Evolutionary conservation across 768 basidiomycete species (phyloP), one percentile per base, ranked within the genome.

Genomic region (Lentinula edodes): DNA sequence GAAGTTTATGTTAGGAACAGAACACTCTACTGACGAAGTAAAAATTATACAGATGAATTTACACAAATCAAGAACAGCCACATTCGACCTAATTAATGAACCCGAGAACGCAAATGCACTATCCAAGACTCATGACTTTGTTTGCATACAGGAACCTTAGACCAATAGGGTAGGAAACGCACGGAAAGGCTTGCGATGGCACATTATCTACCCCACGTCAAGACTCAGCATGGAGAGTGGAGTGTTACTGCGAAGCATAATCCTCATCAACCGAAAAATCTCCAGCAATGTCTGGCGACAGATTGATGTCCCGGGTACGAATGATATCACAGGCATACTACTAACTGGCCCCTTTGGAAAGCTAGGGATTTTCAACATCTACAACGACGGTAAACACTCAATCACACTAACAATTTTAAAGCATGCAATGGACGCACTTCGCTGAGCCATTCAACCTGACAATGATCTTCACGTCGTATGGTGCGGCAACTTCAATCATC

Each of bases 61-160:
- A 2, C 67, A 69, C 63, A 67, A 66, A 36, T 72, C 71, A 6
- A 35, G 28, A 6, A 59, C 20, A 1, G 62, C 67, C 0, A 65
- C 64, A 36, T 50, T 43, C 5, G 63, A 63, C 32, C n/a, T 69
- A 0, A 57, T 73, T 0, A 61, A 68, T 36, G 32, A 54, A 54
- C 0, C 16, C 12, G 52, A 39, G 7, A 34, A 18, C 5, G 10
- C n/a, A 0, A 36, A 42, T 5, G 18, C 20, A 6, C 35, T 45
- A 0, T 48, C 42, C 6, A 20, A 5, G 0, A 23, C 65, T 2
- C 68, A 56, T 41, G 69, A 74, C 64, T 62, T 75, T 0, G 32
- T 72, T 0, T 61, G 64, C 0, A 42, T 74, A 2, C 73, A 75
- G 62, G 74, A 74, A 67, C 73, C 73, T 0, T 61, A 60, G 38